phyloP scores from a whole-genome alignment of 768 basidiomycete species.

The Hortiboletus flavorubellus region DNA sequence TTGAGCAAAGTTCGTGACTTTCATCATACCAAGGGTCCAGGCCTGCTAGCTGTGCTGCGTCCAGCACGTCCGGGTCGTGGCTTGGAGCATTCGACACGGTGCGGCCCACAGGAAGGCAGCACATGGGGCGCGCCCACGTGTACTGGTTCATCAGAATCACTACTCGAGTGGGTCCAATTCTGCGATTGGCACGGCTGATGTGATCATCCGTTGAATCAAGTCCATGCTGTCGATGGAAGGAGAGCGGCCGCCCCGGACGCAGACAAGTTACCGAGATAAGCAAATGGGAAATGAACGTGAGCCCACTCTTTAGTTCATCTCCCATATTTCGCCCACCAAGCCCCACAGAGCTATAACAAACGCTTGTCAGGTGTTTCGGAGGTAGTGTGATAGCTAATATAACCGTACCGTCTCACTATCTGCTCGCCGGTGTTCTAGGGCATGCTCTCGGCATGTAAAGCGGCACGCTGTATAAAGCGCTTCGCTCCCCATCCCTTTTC shows the following conservation, averaged over 20 bases:
- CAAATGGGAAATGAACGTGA: conserved; percentile 1
- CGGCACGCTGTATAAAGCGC: conserved; percentile 5
- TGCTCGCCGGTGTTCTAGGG: background rate
- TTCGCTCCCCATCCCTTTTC: background rate
- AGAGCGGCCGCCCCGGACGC: background rate
- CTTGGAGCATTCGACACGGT: background rate
- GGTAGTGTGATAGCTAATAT: background rate
- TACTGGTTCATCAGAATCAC: background rate
- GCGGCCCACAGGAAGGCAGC: background rate
- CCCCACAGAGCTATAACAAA: background rate
- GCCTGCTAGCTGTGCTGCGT: too few species aligned
- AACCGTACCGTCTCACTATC: background rate
- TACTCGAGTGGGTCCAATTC: background rate
- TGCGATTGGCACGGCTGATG: conserved; percentile 3
- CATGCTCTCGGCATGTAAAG: conserved; percentile 2
- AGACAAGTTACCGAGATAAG: background rate
- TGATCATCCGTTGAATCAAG: background rate
- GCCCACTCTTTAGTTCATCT: conserved; percentile 2
- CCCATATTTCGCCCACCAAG: background rate
- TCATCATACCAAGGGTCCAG: too few species aligned
- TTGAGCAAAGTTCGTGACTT: too few species aligned
- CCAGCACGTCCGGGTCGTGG: background rate
- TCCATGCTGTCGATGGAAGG: background rate
- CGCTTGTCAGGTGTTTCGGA: conserved; percentile 1
- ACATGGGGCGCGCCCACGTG: background rate